Evolutionary conservation across 2,329 filamentous ascomycete genomes (phyloP).

Genomic region (Neodidymelliopsis sp.): DNA sequence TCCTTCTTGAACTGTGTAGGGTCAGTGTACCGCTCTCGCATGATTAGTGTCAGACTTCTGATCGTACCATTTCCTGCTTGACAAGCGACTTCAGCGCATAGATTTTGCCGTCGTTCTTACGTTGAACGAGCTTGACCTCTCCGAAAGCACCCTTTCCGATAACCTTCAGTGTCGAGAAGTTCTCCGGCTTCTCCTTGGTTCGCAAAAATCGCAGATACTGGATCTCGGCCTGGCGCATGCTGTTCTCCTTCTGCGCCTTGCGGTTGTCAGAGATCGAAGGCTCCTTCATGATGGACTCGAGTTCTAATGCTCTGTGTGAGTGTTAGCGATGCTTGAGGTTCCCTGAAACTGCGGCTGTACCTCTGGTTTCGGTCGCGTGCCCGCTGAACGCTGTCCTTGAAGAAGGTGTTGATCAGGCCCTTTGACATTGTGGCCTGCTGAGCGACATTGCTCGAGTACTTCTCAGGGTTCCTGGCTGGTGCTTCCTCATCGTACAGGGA

Average conservation of each 20-base stretch:
- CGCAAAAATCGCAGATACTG: conserved; percentile 93
- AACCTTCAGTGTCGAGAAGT: conserved; percentile 96
- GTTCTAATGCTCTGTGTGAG: conserved; percentile 78
- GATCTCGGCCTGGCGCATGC: conserved; percentile 85
- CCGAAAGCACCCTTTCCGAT: conserved; percentile 99
- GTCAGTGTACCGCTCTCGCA: conserved; percentile 26
- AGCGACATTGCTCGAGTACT: conserved; percentile 85
- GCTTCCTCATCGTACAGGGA: conserved; percentile 69
- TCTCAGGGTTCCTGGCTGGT: conserved; percentile 80
- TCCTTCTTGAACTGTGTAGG: conserved; percentile 84
- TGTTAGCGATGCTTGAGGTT: conserved; percentile 26
- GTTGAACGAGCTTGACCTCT: conserved; percentile 96
- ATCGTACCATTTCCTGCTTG: conserved; percentile 87
- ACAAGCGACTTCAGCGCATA: conserved; percentile 98
- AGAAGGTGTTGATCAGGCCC: conserved; percentile 77
- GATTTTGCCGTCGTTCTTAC: conserved; percentile 94
- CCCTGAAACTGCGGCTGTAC: conserved; percentile 57
- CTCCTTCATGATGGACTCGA: conserved; percentile 85
- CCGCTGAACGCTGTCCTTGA: conserved; percentile 97
- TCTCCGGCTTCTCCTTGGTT: conserved; percentile 90
- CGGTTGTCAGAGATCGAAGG: conserved; percentile 75
- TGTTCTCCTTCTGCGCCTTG: conserved; percentile 85
- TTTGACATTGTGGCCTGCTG: conserved; percentile 73
- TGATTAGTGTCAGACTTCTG: background rate
- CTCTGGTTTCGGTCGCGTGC: conserved; percentile 94